Conservation (phyloP, 169 alveolate species). For the Plasmodium reichenowi region DNA sequence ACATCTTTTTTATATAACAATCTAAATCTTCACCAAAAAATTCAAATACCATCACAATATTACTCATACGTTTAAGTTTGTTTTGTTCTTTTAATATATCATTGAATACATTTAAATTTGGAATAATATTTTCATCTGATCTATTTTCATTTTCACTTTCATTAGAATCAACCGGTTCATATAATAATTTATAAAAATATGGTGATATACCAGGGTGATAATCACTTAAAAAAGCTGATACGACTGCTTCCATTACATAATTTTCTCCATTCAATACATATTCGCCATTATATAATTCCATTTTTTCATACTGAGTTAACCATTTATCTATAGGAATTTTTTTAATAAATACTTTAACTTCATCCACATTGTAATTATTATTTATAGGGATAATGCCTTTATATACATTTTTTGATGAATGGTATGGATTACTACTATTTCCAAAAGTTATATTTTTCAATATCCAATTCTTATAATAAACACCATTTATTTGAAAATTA, state of each 20-base stretch:
- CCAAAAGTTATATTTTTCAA: no score
- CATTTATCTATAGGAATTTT: conserved; percentile 83
- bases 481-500: no score
- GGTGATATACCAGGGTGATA: conserved; percentile 80
- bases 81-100: conserved; percentile 22
- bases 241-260: conserved; percentile 87
- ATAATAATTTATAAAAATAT: conserved; percentile 79
- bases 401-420: no score
- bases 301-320: conserved; percentile 81
- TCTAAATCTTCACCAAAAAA: conserved; percentile 79
- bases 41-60: conserved; percentile 79
- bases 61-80: conserved; percentile 56
- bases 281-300: conserved; percentile 82
- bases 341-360: conserved; percentile 78
- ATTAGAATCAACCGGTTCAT: conserved; percentile 39
- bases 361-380: background rate
- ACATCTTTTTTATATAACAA: conserved; percentile 71
- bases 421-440: no score
- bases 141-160: background rate
- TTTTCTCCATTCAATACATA: conserved; percentile 87
- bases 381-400: no score
- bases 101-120: conserved; percentile 55
- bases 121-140: background rate
- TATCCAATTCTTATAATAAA: no score
- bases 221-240: conserved; percentile 79